Evolutionary conservation across 495 filamentous ascomycete genomes (phyloP).

Genomic region (Penicillium ochrochloron): DNA sequence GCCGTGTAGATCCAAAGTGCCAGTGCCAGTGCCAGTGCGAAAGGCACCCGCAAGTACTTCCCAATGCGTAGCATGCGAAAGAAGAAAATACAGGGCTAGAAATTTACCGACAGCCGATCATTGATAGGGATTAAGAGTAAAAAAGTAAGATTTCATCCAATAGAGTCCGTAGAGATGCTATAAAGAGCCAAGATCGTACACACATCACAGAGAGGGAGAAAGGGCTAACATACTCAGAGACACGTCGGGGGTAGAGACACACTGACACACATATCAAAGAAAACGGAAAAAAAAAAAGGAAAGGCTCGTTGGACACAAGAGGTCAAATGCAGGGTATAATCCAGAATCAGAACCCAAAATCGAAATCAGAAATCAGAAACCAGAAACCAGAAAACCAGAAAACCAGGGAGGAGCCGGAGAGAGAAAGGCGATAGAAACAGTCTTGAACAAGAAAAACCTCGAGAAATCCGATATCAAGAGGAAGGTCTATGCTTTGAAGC

Average conservation of each 20-base stretch:
- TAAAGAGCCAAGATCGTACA: slow-evolving; percentile 35
- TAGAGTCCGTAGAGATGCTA: slow-evolving; percentile 33
- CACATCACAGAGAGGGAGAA: slow-evolving; percentile 29
- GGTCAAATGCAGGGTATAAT: slow-evolving; percentile 39
- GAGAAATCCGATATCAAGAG: slow-evolving; percentile 13
- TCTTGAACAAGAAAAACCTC: slow-evolving; percentile 19
- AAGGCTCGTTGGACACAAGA: slow-evolving; percentile 17
- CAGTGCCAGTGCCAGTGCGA: slow-evolving; percentile 10
- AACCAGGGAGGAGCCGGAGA: background rate
- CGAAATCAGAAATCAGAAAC: slow-evolving; percentile 3
- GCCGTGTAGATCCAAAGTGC: slow-evolving; percentile 4
- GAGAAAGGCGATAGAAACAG: slow-evolving; percentile 9
- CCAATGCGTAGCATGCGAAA: background rate
- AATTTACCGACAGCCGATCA: background rate
- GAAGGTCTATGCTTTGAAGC: slow-evolving; percentile 35
- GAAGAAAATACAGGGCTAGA: background rate
- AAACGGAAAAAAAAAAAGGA: background rate
- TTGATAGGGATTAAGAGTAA: slow-evolving; percentile 3
- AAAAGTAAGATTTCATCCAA: slow-evolving; percentile 22
- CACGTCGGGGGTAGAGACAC: background rate
- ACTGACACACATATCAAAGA: background rate
- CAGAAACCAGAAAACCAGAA: background rate
- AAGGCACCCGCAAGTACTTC: slow-evolving; percentile 16
- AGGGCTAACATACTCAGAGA: slow-evolving; percentile 31
- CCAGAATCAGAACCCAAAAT: slow-evolving; percentile 16